Evolutionary conservation across 345 rosid genomes (phyloP).

Genomic region (Citrus australasica): DNA sequence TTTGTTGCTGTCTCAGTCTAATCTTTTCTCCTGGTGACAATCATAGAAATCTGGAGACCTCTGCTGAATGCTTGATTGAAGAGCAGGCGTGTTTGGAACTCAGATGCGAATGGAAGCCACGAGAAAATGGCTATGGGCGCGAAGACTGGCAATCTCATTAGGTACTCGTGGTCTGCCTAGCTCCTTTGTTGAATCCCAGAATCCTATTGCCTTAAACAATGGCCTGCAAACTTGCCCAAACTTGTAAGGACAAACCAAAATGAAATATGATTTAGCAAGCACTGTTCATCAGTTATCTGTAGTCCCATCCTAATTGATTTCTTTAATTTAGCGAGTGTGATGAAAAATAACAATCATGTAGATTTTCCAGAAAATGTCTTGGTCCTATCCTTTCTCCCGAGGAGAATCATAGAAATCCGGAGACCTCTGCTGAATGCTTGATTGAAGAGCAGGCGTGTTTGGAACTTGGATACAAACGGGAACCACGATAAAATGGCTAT

Average conservation of each 20-base stretch:
- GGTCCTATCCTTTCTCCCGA: slow-evolving; percentile 48
- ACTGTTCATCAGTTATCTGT: neutral
- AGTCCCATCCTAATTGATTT: neutral
- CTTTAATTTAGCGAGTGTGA: neutral
- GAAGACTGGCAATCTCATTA: slow-evolving; percentile 76
- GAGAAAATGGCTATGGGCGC: slow-evolving; percentile 68
- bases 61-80: slow-evolving; percentile 96
- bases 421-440: slow-evolving; percentile 95
- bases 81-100: slow-evolving; percentile 78
- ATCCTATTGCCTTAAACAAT: slow-evolving; percentile 41
- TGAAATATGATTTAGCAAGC: neutral
- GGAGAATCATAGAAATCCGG: slow-evolving; percentile 84
- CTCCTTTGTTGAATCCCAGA: slow-evolving; percentile 88
- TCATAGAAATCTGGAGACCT: slow-evolving; percentile 92
- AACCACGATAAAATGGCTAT: slow-evolving; percentile 73
- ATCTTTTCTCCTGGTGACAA: slow-evolving; percentile 62
- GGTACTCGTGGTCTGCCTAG: slow-evolving; percentile 82
- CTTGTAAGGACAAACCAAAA: slow-evolving; percentile 26
- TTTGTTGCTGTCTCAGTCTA: neutral
- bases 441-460: slow-evolving; percentile 84
- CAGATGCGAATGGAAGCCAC: slow-evolving; percentile 86
- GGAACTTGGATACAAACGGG: slow-evolving; percentile 89
- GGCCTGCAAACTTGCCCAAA: slow-evolving; percentile 69
- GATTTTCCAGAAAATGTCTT: neutral
- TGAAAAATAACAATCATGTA: neutral